These are phyloP conservation scores for Elsinoe perseae DNA, from an alignment of 2,329 filamentous ascomycete genomes.

Conservation along the genomic window DNA sequence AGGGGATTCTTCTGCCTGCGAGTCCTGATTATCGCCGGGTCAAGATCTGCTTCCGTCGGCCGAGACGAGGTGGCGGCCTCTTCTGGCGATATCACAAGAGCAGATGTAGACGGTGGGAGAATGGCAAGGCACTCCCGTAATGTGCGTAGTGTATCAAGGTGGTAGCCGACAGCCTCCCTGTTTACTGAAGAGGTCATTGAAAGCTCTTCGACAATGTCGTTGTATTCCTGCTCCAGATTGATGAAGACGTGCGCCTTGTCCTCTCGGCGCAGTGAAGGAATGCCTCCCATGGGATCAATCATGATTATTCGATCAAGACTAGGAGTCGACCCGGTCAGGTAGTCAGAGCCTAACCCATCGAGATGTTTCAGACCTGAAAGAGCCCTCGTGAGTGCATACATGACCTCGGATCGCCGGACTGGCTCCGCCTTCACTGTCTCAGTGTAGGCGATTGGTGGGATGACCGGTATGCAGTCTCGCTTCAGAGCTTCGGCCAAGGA, in stretches of 20 bases:
- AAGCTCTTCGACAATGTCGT: conserved; percentile 54
- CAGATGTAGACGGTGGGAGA: conserved; percentile 77
- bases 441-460: conserved; percentile 58
- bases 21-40: conserved; percentile 42
- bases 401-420: conserved; percentile 53
- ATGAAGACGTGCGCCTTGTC: conserved; percentile 73
- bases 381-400: conserved; percentile 69
- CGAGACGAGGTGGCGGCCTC: conserved; percentile 62
- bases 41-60: conserved; percentile 14
- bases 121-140: conserved; percentile 63
- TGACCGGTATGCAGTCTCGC: conserved; percentile 61
- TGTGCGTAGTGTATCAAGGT: conserved; percentile 65
- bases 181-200: conserved; percentile 21
- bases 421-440: conserved; percentile 43
- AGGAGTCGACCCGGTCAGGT: not conserved
- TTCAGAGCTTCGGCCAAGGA: conserved; percentile 55
- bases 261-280: conserved; percentile 56
- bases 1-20: conserved; percentile 68
- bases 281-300: conserved; percentile 77
- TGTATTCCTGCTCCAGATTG: conserved; percentile 87
- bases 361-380: conserved; percentile 56
- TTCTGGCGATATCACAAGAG: conserved; percentile 75
- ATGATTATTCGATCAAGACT: conserved; percentile 76
- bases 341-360: conserved; percentile 17
- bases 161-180: conserved; percentile 34